A percentile compares a stretch with the other conserved stretches of the same genome.
These are phyloP conservation scores for Pseudocercospora crystallina DNA, from an alignment of 2,329 filamentous ascomycete genomes.

Conservation along the genomic window DNA sequence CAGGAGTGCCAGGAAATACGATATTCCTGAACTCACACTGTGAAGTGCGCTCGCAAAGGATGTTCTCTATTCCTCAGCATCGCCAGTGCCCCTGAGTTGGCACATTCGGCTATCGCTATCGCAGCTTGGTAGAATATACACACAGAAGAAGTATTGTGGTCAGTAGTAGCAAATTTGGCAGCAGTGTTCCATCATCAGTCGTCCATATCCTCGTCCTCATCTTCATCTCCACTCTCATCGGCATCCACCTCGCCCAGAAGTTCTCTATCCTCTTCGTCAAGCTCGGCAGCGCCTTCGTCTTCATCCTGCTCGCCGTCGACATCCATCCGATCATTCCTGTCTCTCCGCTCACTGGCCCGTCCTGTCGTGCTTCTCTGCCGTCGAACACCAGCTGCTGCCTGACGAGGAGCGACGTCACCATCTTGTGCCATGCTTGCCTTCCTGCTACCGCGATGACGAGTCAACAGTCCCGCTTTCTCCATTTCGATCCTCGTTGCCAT, in stretches of 20 bases:
- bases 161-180: too few species aligned
- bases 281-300: slow-evolving; percentile 31
- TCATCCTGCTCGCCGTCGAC: slow-evolving; percentile 27
- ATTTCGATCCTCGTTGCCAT: slow-evolving; percentile 27
- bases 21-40: too few species aligned
- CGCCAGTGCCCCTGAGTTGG: too few species aligned
- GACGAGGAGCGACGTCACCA: slow-evolving; percentile 4
- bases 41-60: too few species aligned
- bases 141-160: too few species aligned
- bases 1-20: too few species aligned
- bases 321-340: slow-evolving; percentile 19
- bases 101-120: too few species aligned
- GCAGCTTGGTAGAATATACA: too few species aligned
- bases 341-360: slow-evolving; percentile 21
- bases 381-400: too few species aligned
- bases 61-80: too few species aligned
- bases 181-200: slow-evolving; percentile 12
- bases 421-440: slow-evolving; percentile 21
- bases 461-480: slow-evolving; percentile 15
- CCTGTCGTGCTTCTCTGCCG: neutral
- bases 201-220: slow-evolving; percentile 34
- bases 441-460: slow-evolving; percentile 8
- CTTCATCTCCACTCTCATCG: slow-evolving; percentile 39
- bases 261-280: slow-evolving; percentile 41
- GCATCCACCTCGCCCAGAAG: slow-evolving; percentile 39